Evolutionary conservation across 345 rosid species (phyloP), one percentile per base, ranked within the genome.

Genomic region (Hibiscus syriacus): DNA sequence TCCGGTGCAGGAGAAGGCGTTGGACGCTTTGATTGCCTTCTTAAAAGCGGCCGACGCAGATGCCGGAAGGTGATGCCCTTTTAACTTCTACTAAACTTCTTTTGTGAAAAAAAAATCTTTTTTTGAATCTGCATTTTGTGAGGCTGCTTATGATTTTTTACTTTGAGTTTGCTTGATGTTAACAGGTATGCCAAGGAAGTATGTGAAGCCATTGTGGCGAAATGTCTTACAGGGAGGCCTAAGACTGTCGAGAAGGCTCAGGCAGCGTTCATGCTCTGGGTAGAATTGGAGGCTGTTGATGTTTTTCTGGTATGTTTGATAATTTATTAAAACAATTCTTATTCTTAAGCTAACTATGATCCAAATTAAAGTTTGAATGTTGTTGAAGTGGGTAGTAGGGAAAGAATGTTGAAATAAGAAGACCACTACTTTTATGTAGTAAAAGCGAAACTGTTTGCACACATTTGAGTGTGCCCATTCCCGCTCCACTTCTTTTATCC

Each of bases 181-280:
- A 30, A n/a, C n/a, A 92, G 99, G 81, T 89, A 78, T 63, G 99
- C 86, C 0, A 95, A 90, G 79, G 99, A 95, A 74, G 86, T 90
- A 43, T 95, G 99, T 67, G 99, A 95, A 81, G 88, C 96, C 13
- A 92, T 95, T 63, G 89, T 73, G 16, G 93, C 86, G 0, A 95
- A 95, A 77, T 95, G 99, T 78, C 82, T 95, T 61, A 92, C 96
- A 0, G 98, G 99, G 2, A 82, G 99, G 63, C 93, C 93, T 1
- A 95, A 90, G 78, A 92, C 98, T 9, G 98, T 95, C 62, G 96
- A 87, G 76, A 95, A 90, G 78, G 96, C 98, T 20, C 99, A 95
- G 79, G 87, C 90, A 12, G 87, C 83, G 36, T 90, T 95, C 74
- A 80, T 92, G 89, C 97, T 90, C 64, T 95, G 98, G 98, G 87